phyloP scores from a whole-genome alignment of 2,329 filamentous ascomycete genomes.

The Alternaria triticimaculans region DNA sequence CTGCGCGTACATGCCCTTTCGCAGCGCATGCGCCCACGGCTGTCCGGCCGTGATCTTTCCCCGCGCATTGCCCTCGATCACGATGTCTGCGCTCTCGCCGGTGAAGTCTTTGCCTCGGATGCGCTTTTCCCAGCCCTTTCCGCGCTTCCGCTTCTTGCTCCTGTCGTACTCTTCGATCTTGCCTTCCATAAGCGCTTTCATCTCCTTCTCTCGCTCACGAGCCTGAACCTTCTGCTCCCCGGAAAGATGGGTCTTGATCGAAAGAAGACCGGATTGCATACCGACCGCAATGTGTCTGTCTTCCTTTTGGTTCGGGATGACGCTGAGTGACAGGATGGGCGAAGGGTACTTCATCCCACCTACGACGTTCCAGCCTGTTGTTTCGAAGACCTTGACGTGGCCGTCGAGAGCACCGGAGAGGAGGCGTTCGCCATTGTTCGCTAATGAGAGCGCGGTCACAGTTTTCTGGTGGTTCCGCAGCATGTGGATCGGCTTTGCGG shows the following conservation, averaged over 20 bases:
- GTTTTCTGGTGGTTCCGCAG: constrained; percentile 98
- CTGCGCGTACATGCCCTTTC: constrained; percentile 75
- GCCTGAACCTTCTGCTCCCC: constrained; percentile 80
- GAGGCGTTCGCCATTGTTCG: constrained; percentile 79
- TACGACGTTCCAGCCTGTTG: constrained; percentile 94
- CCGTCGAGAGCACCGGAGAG: constrained; percentile 91
- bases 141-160: constrained; percentile 68
- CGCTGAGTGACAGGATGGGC: constrained; percentile 82
- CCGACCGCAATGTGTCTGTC: constrained; percentile 95
- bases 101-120: constrained; percentile 77
- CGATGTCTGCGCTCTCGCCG: constrained; percentile 84
- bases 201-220: constrained; percentile 79
- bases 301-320: constrained; percentile 73
- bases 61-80: constrained; percentile 78
- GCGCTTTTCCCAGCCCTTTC: constrained; percentile 67
- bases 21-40: constrained; percentile 83
- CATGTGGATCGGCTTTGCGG: constrained; percentile 83
- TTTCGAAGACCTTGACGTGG: constrained; percentile 97
- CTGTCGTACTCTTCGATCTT: constrained; percentile 80
- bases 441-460: constrained; percentile 84
- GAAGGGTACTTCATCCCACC: constrained; percentile 91
- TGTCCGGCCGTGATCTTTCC: constrained; percentile 68
- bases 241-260: constrained; percentile 85
- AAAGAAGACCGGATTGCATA: constrained; percentile 92
- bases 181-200: constrained; percentile 80